A percentile compares a stretch with the other conserved stretches of the same genome.
Evolutionary conservation across 129 eudicot genomes (phyloP).

Genomic region (Pittosporum tobira): DNA sequence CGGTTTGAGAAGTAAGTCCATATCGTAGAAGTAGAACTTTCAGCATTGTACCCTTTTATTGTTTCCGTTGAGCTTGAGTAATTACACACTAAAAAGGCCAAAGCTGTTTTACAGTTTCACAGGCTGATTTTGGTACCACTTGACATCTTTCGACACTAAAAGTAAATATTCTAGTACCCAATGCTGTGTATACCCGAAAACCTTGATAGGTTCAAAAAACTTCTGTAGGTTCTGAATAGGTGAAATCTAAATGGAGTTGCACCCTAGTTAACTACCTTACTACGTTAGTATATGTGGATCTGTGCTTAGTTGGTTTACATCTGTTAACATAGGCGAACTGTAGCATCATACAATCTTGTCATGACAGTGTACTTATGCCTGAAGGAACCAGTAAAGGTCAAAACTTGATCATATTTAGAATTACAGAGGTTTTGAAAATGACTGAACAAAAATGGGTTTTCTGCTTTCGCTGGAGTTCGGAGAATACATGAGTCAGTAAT

Average conservation of each 20-base stretch:
- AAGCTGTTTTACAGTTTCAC: not conserved
- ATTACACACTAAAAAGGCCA: not conserved
- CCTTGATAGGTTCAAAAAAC: no score
- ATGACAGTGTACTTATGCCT: not conserved
- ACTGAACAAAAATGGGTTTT: not conserved
- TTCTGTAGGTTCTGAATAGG: no score
- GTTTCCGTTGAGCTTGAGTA: slow-evolving; percentile 6
- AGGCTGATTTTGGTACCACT: not conserved
- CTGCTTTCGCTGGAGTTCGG: not conserved
- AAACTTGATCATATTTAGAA: not conserved
- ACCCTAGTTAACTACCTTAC: no score
- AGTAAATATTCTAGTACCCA: not conserved
- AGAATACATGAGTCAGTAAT: no score
- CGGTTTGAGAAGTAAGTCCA: slow-evolving; percentile 56
- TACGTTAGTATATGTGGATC: no score
- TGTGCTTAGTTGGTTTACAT: no score
- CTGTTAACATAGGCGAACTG: no score
- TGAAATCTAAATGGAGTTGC: no score
- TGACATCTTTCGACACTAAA: not conserved
- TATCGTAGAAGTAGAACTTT: not conserved
- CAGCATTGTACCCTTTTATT: not conserved
- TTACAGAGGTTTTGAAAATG: not conserved
- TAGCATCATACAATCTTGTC: not conserved
- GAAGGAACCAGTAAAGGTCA: not conserved
- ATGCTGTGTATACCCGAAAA: not conserved